phyloP scores from a whole-genome alignment of 495 filamentous ascomycete species.

The Xylaria intraflava region DNA sequence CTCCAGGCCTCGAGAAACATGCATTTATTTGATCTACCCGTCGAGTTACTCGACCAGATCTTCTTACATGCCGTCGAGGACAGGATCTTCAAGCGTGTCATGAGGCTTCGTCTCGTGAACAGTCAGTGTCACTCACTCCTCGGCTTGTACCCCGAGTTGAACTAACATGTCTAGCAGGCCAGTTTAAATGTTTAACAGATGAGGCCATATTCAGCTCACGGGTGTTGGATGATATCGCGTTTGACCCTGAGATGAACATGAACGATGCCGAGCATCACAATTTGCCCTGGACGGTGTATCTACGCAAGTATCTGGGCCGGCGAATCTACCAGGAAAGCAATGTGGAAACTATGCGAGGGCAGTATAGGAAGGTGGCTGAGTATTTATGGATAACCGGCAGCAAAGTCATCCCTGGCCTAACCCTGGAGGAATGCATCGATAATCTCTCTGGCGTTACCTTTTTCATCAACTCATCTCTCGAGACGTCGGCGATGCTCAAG shows the following conservation, averaged over 20 bases:
- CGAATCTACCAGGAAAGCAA: slow-evolving; percentile 9
- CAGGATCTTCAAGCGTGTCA: slow-evolving; percentile 12
- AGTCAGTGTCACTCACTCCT: neutral
- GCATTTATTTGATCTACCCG: slow-evolving; percentile 9
- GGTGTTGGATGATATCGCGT: slow-evolving; percentile 8
- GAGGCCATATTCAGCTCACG: slow-evolving; percentile 12
- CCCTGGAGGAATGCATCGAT: slow-evolving; percentile 6
- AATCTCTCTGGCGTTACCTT: slow-evolving; percentile 6
- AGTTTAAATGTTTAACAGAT: slow-evolving; percentile 11
- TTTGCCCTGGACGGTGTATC: slow-evolving; percentile 9
- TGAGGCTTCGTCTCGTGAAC: slow-evolving; percentile 12
- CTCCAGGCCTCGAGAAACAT: neutral
- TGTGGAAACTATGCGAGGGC: slow-evolving; percentile 8
- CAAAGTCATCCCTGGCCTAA: slow-evolving; percentile 8
- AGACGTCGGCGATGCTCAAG: slow-evolving; percentile 5
- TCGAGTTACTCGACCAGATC: slow-evolving; percentile 13
- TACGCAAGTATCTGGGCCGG: slow-evolving; percentile 5
- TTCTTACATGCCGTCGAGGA: slow-evolving; percentile 12
- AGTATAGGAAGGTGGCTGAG: slow-evolving; percentile 12
- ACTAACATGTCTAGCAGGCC: slow-evolving; percentile 3
- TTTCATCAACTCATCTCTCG: slow-evolving; percentile 11
- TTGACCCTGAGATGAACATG: slow-evolving; percentile 4
- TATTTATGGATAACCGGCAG: slow-evolving; percentile 7
- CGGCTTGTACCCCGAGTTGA: neutral
- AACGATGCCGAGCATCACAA: slow-evolving; percentile 8